Evolutionary conservation across 805 yeast genomes (phyloP).

Genomic region (Hermanozyma aechmeae): DNA sequence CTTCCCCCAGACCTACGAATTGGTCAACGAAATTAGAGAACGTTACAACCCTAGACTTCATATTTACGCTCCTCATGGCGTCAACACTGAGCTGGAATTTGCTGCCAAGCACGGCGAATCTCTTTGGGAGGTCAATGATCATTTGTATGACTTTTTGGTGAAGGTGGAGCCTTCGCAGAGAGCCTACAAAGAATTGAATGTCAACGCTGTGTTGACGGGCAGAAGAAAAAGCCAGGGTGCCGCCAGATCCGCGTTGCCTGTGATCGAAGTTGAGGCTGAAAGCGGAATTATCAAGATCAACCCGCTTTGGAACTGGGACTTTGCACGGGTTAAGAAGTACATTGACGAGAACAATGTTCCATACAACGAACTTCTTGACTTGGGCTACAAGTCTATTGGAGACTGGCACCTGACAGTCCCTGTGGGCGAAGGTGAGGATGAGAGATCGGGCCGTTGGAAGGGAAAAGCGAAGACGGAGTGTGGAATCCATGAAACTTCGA

Average conservation of each 20-base stretch:
- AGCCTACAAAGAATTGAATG: slow-evolving; percentile 64
- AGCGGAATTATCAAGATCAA: slow-evolving; percentile 77
- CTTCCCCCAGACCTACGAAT: slow-evolving; percentile 84
- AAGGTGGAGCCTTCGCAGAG: slow-evolving; percentile 90
- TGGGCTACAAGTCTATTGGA: slow-evolving; percentile 87
- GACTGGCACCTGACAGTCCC: slow-evolving; percentile 94
- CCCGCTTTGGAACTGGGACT: slow-evolving; percentile 80
- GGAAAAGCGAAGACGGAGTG: slow-evolving; percentile 90
- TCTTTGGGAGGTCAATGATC: slow-evolving; percentile 78
- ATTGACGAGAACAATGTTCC: slow-evolving; percentile 69
- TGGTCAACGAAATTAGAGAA: slow-evolving; percentile 48
- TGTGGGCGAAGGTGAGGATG: slow-evolving; percentile 86
- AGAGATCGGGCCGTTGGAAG: slow-evolving; percentile 95
- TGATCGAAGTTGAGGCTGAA: slow-evolving; percentile 64
- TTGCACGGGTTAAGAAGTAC: slow-evolving; percentile 60
- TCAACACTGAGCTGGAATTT: slow-evolving; percentile 53
- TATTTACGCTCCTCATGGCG: slow-evolving; percentile 57
- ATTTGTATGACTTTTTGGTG: slow-evolving; percentile 72
- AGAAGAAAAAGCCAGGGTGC: slow-evolving; percentile 89
- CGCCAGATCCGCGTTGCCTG: slow-evolving; percentile 58
- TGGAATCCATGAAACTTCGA: slow-evolving; percentile 80
- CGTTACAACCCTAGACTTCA: slow-evolving; percentile 53
- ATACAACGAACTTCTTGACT: slow-evolving; percentile 71
- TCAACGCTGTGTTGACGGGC: slow-evolving; percentile 87
- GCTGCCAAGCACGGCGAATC: slow-evolving; percentile 58